Evolutionary conservation across 2,329 filamentous ascomycete genomes (phyloP).

Genomic region (Fusarium sp.): DNA sequence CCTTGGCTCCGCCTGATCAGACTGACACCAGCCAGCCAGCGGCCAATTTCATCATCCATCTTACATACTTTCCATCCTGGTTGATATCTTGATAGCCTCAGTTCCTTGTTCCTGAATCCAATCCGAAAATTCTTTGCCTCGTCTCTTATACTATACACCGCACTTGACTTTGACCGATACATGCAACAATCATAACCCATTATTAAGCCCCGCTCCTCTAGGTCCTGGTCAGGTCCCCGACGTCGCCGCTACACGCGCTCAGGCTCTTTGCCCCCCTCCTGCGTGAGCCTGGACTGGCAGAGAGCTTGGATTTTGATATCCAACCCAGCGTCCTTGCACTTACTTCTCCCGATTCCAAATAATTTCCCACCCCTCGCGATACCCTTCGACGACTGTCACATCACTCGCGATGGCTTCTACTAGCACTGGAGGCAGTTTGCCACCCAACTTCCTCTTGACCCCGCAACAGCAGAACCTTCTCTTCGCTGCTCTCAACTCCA

Average conservation of each 20-base stretch:
- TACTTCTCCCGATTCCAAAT: slow-evolving; percentile 19
- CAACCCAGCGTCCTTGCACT: slow-evolving; percentile 1
- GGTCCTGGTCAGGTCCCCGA: slow-evolving; percentile 27
- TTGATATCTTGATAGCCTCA: slow-evolving; percentile 20
- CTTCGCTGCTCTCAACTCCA: slow-evolving; percentile 80
- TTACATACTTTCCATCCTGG: slow-evolving; percentile 30
- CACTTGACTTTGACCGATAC: slow-evolving; percentile 10
- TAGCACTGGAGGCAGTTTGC: slow-evolving; percentile 55
- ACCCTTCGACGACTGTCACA: slow-evolving; percentile 4
- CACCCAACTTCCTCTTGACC: slow-evolving; percentile 74
- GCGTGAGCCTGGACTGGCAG: slow-evolving; percentile 41
- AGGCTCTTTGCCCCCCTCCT: slow-evolving; percentile 43
- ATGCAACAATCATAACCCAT: slow-evolving; percentile 11
- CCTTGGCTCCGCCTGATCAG: slow-evolving; percentile 36
- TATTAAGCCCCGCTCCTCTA: slow-evolving; percentile 28
- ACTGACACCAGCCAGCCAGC: slow-evolving; percentile 17
- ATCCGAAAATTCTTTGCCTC: slow-evolving; percentile 32
- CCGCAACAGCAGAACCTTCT: slow-evolving; percentile 81
- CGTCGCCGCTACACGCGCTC: slow-evolving; percentile 36
- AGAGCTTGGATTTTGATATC: slow-evolving; percentile 44
- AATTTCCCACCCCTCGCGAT: slow-evolving; percentile 6
- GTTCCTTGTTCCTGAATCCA: slow-evolving; percentile 26
- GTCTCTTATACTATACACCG: slow-evolving; percentile 6
- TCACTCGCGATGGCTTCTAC: slow-evolving; percentile 62
- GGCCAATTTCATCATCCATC: slow-evolving; percentile 44